Base-by-base conservation (phyloP, 2,329 filamentous ascomycete genomes). In the Claviceps sp. region DNA sequence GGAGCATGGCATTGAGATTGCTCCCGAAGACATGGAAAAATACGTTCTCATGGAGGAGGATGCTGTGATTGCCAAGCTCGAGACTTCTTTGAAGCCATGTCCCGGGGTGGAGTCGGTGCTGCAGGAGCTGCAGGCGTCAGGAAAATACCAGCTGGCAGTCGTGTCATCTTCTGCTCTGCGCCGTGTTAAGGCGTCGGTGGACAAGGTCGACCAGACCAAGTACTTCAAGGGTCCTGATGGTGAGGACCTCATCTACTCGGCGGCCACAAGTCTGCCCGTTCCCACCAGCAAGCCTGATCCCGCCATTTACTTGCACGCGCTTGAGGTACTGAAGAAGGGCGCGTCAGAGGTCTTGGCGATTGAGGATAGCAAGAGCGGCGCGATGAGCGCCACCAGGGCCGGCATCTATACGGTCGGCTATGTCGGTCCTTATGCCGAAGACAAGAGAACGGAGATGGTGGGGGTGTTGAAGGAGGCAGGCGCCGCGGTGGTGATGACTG, bases 251-350 rank as follows among this genome's bases (percentile, higher is more conserved):
- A 77, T 95, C 65, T 95, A 86, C 77, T 88, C 83, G 45, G 89
- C 89, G 51, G 88, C 88, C 52, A 87, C 83, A 36, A 88, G 83
- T 53, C 77, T 95, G 59, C 73, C 79, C 52, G 80, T 74, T 62
- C 89, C 89, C n/a, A 90, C 87, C 51, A 86, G 82, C 68, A 95
- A 95, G 78, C 89, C 89, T 16, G 86, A 95, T 69, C 89, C 90
- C 17, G 86, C 87, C 58, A 85, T 95, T 69, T 95, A 95, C 73
- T 70, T 88, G 57, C 78, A 84, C 66, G 86, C 89, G 22, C 79
- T 89, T 64, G 71, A 88, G 69, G 71, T 79, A 64, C 76, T 94
- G 49, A 84, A 83, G 55, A 85, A 85, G 69, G 79, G 77, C 61
- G 73, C 87, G 1, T 72, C 73, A 46, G 83, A 94, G 74, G 82